A percentile compares a stretch with the other conserved stretches of the same genome.
Conservation (phyloP, 345 rosid genomes). For the Citrus sp. region DNA sequence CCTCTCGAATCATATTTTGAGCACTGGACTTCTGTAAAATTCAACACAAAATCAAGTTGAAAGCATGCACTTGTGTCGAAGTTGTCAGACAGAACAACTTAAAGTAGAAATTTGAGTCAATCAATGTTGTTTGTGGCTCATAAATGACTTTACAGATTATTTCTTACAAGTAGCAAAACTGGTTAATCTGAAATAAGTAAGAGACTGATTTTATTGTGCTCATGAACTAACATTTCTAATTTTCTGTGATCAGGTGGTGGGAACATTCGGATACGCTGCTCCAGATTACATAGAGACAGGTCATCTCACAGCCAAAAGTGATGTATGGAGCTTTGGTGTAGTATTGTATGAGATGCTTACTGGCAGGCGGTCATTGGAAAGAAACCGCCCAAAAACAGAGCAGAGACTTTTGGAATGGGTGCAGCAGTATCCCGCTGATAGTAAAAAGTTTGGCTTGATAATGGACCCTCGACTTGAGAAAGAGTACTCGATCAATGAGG, state of each 20-base stretch:
- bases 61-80: neutral
- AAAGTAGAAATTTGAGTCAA: neutral
- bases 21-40: neutral
- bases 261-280: slow-evolving; percentile 89
- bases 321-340: slow-evolving; percentile 90
- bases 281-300: slow-evolving; percentile 89
- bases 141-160: neutral
- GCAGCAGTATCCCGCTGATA: slow-evolving; percentile 57
- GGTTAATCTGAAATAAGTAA: neutral
- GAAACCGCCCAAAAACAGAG: slow-evolving; percentile 62
- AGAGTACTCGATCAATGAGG: slow-evolving; percentile 46
- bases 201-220: neutral
- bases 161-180: neutral
- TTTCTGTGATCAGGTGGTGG: slow-evolving; percentile 53
- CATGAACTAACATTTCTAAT: neutral
- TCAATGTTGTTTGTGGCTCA: neutral
- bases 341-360: slow-evolving; percentile 77
- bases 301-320: slow-evolving; percentile 69
- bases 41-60: neutral
- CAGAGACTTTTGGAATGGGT: slow-evolving; percentile 77
- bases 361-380: slow-evolving; percentile 71
- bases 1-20: neutral
- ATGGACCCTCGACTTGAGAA: slow-evolving; percentile 64
- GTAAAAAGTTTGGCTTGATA: slow-evolving; percentile 55
- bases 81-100: neutral